These are phyloP conservation scores for Emergomyces pasteurianus DNA, from an alignment of 2,329 filamentous ascomycete genomes.

Conservation along the genomic window DNA sequence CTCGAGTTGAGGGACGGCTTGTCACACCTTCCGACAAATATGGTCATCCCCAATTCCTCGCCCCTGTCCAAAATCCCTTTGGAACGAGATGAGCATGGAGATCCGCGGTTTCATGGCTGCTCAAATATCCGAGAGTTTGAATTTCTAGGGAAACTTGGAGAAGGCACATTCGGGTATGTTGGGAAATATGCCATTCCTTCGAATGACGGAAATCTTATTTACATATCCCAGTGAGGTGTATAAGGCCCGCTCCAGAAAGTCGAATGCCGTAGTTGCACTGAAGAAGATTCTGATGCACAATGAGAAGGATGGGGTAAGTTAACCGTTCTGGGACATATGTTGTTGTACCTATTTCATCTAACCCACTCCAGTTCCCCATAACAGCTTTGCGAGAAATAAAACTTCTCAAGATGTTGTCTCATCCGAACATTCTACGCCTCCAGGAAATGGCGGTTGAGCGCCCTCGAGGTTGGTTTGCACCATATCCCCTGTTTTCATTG, in stretches of 20 bases:
- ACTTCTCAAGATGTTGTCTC: conserved; percentile 86
- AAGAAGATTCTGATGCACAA: conserved; percentile 99
- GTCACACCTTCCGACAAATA: conserved; percentile 12
- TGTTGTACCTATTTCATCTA: not conserved
- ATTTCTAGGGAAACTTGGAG: conserved; percentile 53
- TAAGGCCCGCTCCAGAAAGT: conserved; percentile 67
- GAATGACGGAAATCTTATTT: not conserved
- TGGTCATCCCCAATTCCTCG: conserved; percentile 20
- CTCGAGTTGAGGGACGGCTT: not conserved
- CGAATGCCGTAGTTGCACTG: conserved; percentile 65
- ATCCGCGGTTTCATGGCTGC: conserved; percentile 65
- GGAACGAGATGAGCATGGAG: conserved; percentile 36
- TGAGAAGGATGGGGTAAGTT: conserved; percentile 80
- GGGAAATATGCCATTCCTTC: not conserved
- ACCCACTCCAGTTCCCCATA: conserved; percentile 65
- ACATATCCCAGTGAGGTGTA: conserved; percentile 62
- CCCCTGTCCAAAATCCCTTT: conserved; percentile 25
- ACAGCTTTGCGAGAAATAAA: conserved; percentile 96
- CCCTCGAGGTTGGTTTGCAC: conserved; percentile 39
- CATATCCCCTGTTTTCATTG: not conserved
- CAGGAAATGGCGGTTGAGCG: conserved; percentile 95
- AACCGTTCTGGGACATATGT: not conserved
- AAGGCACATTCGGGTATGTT: conserved; percentile 78
- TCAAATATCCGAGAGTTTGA: conserved; percentile 41
- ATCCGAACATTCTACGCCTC: conserved; percentile 73